phyloP scores from a whole-genome alignment of 805 yeast genomes.

The Priceomyces medius region DNA sequence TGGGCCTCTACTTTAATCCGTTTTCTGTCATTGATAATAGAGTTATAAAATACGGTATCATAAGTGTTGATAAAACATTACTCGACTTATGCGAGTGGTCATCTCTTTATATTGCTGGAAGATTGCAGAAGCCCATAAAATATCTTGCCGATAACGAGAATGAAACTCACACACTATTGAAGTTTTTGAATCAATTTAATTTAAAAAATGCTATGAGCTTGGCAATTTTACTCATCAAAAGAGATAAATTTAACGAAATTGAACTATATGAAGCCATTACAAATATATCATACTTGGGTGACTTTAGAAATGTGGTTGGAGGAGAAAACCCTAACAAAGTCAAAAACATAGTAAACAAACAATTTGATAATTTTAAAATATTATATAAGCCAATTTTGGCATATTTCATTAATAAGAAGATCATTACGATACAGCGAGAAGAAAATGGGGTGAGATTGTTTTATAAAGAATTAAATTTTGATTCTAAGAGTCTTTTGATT shows the following conservation, averaged over 20 bases:
- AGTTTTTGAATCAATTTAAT: slow-evolving; percentile 72
- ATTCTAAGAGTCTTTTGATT: slow-evolving; percentile 26
- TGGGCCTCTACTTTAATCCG: slow-evolving; percentile 94
- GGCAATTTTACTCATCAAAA: slow-evolving; percentile 53
- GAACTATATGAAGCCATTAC: slow-evolving; percentile 77
- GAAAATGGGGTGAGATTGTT: slow-evolving; percentile 11
- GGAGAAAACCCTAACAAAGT: slow-evolving; percentile 94
- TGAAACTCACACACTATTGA: slow-evolving; percentile 42
- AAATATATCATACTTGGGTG: slow-evolving; percentile 83
- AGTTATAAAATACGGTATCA: slow-evolving; percentile 82
- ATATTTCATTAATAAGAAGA: slow-evolving; percentile 20
- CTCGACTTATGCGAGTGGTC: slow-evolving; percentile 83
- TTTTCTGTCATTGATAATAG: slow-evolving; percentile 56
- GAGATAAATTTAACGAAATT: slow-evolving; percentile 50
- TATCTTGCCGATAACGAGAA: slow-evolving; percentile 57
- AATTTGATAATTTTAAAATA: slow-evolving; percentile 62
- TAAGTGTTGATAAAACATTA: slow-evolving; percentile 58
- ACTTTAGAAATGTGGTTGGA: slow-evolving; percentile 76
- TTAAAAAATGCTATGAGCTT: slow-evolving; percentile 74
- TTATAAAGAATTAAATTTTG: slow-evolving; percentile 12
- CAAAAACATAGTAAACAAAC: slow-evolving; percentile 78
- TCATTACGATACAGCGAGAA: slow-evolving; percentile 15
- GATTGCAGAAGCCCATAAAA: slow-evolving; percentile 92
- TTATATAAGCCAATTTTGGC: slow-evolving; percentile 66
- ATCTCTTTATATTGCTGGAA: slow-evolving; percentile 83